Conservation (phyloP, 2,329 filamentous ascomycete genomes). For the Elsinoe australis region DNA sequence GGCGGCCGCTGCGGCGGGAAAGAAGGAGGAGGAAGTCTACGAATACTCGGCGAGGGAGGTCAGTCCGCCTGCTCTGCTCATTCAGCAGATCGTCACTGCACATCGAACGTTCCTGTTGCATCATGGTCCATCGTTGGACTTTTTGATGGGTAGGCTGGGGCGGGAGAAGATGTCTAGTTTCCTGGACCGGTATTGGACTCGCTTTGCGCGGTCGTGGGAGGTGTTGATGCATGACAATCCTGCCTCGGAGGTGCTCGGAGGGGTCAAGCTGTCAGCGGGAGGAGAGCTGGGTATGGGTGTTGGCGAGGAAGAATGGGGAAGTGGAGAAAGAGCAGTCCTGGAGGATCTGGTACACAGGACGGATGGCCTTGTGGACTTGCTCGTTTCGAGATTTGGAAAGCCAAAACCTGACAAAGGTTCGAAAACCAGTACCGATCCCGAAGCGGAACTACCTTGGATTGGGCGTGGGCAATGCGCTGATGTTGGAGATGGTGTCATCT, state of each 20-base stretch:
- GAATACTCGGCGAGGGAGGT: constrained; percentile 90
- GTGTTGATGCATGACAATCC: constrained; percentile 87
- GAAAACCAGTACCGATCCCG: constrained; percentile 24
- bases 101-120: constrained; percentile 81
- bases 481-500: constrained; percentile 75
- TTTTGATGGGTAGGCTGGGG: constrained; percentile 57
- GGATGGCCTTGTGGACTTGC: constrained; percentile 76
- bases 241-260: constrained; percentile 66
- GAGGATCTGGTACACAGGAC: constrained; percentile 76
- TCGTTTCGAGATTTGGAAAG: constrained; percentile 79
- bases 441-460: constrained; percentile 53
- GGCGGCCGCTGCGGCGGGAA: no score
- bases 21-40: constrained; percentile 21
- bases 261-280: constrained; percentile 79
- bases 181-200: constrained; percentile 74
- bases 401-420: no score
- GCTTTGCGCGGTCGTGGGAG: constrained; percentile 64
- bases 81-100: constrained; percentile 73
- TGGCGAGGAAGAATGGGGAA: constrained; percentile 90
- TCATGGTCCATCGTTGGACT: constrained; percentile 66
- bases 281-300: constrained; percentile 91
- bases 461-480: constrained; percentile 61
- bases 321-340: constrained; percentile 84
- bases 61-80: constrained; percentile 68
- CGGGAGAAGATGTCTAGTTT: constrained; percentile 63